Evolutionary conservation across 805 yeast genomes (phyloP).

Genomic region (Kregervanrija fluxuum): DNA sequence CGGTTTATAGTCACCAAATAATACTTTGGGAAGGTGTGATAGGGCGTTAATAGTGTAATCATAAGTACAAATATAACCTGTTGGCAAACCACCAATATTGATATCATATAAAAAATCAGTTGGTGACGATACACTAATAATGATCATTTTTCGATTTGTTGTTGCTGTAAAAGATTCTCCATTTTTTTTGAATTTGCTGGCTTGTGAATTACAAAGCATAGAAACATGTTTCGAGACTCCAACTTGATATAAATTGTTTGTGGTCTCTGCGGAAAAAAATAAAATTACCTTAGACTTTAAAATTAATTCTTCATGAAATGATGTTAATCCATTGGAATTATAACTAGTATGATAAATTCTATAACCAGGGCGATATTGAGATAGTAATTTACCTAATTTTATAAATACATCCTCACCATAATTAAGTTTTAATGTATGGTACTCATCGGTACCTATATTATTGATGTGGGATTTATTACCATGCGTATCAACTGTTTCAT

Average conservation of each 20-base stretch:
- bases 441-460: background rate
- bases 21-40: constrained; percentile 38
- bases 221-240: constrained; percentile 54
- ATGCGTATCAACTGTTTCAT: constrained; percentile 10
- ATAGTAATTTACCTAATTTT: constrained; percentile 41
- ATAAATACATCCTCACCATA: constrained; percentile 47
- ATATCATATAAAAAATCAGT: constrained; percentile 51
- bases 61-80: constrained; percentile 50
- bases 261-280: constrained; percentile 50
- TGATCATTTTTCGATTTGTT: constrained; percentile 30
- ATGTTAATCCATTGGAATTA: constrained; percentile 50
- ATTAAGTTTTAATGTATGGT: background rate
- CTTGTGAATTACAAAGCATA: constrained; percentile 39
- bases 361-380: constrained; percentile 33
- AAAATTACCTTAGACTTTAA: constrained; percentile 44
- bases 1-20: constrained; percentile 44
- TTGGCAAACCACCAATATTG: constrained; percentile 40
- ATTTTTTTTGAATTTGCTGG: constrained; percentile 23
- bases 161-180: constrained; percentile 27
- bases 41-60: constrained; percentile 49
- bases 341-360: constrained; percentile 53
- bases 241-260: constrained; percentile 54
- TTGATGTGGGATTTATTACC: constrained; percentile 8
- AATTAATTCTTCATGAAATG: constrained; percentile 47
- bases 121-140: constrained; percentile 55